Evolutionary conservation across 257 asterid genomes (phyloP).

Genomic region (Anisodus acutangulus): DNA sequence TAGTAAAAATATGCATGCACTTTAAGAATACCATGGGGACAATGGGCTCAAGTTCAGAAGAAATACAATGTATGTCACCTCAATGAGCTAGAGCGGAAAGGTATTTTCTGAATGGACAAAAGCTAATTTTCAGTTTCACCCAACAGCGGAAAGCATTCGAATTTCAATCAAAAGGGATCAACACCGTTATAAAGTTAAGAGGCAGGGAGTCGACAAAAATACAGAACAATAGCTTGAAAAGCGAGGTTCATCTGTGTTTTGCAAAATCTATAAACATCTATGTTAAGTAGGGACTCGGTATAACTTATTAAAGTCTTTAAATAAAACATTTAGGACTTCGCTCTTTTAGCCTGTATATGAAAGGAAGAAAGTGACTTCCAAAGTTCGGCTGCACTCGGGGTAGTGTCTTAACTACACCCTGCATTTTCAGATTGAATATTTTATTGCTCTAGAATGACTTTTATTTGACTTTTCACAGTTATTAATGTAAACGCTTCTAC

Average conservation of each 20-base stretch:
- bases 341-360: neutral
- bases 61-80: neutral
- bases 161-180: neutral
- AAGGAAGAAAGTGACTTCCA: neutral
- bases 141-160: neutral
- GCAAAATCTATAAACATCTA: neutral
- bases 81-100: neutral
- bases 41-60: constrained; percentile 10
- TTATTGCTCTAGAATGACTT: neutral
- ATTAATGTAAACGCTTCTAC: too few species aligned
- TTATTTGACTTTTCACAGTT: too few species aligned
- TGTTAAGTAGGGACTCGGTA: neutral
- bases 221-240: neutral
- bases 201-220: neutral
- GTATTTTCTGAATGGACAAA: neutral
- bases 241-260: neutral
- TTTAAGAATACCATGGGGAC: neutral
- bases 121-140: neutral
- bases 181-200: neutral
- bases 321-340: neutral
- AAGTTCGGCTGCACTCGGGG: neutral
- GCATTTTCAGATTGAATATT: constrained; percentile 7
- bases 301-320: neutral
- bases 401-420: constrained; percentile 13
- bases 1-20: neutral